Conservation (phyloP, 345 rosid genomes). For the Syzygium aromaticum region DNA sequence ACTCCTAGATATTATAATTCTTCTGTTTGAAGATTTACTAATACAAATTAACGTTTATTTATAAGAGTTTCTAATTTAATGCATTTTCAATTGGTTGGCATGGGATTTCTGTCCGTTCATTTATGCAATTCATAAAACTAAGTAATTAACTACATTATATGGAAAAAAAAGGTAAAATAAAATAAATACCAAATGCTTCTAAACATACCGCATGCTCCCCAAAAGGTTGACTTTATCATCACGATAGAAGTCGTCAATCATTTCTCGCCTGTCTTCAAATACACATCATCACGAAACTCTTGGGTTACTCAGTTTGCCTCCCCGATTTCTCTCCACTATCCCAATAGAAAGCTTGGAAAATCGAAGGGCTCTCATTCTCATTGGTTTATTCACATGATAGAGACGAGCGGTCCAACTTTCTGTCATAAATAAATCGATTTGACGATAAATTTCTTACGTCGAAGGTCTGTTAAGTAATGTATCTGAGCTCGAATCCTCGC, state of each 20-base stretch:
- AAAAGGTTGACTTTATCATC: neutral
- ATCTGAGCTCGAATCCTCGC: no score
- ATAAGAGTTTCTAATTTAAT: no score
- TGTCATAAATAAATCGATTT: no score
- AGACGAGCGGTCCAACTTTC: neutral
- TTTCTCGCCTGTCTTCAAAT: neutral
- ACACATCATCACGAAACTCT: neutral
- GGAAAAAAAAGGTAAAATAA: no score
- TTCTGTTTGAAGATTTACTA: no score
- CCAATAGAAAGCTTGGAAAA: neutral
- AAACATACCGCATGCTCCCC: neutral
- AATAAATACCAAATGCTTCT: neutral
- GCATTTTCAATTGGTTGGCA: neutral
- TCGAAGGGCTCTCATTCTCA: no score
- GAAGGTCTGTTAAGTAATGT: no score
- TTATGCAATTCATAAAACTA: no score
- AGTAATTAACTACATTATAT: no score
- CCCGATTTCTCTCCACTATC: neutral
- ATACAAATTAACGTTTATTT: no score
- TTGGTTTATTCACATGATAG: no score
- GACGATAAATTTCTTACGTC: neutral
- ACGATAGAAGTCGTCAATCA: neutral
- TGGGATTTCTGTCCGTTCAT: neutral
- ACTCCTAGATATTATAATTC: no score
- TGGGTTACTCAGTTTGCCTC: neutral